Evolutionary conservation across 2,329 filamentous ascomycete genomes (phyloP), one percentile per base, ranked within the genome.

Genomic region (Monosporascus sp.): DNA sequence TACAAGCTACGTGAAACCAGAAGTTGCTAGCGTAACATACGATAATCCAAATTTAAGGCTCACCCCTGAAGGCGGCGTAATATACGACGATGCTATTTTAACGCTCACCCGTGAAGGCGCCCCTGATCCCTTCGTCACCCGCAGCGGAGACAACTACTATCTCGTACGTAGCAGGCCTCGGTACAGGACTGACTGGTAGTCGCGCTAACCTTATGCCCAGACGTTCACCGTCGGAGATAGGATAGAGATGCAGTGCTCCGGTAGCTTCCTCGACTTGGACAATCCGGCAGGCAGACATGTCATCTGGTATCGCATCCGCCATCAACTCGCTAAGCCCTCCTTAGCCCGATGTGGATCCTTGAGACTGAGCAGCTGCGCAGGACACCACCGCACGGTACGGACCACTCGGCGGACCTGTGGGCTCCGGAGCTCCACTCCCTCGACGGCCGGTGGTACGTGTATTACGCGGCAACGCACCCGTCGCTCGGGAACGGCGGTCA

Each of bases 391-490:
- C 59, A 55, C n/a, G 62, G 55, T 43, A 63, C 65, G 17, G 60
- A 62, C 37, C 59, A 67, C 60, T 67, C 65, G 6, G 65, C 58
- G 5, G 66, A 67, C 18, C 59, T 69, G 18, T 69, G 67, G 67
- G 67, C 67, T 17, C 67, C 67, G 5, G 67, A 69, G 48, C 59
- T 69, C 18, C 67, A 69, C 47, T 59, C 63, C 22, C 37, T 69
- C 7, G 58, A 55, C 49, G 66, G 62, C 5, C 60, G 67, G 48
- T 69, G 67, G 67, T 68, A 68, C 52, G 59, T 69, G n/a, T 69
- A 69, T 58, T 68, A 67, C 45, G 59, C 67, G 2, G 67, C 67
- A 3, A 64, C 66, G 18, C 57, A 64, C 46, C 58, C 62, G 15
- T 54, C 54, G 22, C 59, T 51, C 35, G 67, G 66, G n/a, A 67